Base-by-base conservation (phyloP, 2,329 filamentous ascomycete genomes). In the Ceratocystis cacaofunesta region DNA sequence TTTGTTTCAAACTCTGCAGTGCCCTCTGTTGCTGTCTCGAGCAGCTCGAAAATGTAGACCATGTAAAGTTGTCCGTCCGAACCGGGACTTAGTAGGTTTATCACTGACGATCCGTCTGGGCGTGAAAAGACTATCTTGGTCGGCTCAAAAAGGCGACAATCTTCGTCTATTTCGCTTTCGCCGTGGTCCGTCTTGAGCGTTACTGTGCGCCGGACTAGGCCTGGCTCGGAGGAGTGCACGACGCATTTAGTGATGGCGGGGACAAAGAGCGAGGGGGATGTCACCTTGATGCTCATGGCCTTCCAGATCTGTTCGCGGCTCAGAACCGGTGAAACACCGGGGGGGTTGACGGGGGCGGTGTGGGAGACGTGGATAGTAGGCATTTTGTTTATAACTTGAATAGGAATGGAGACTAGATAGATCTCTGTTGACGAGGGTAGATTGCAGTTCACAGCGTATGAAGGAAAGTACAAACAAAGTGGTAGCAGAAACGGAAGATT, bases 41-140 rank as follows among this genome's bases (percentile, higher is more conserved):
- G 69, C 72, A 73, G 73, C 30, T 71, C 70, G 68, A 75, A 75
- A 1, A 71, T 67, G 66, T 73, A 75, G 12, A 74, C 75, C 69
- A 75, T 67, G 58, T 69, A 72, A 41, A 75, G 60, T 30, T 73
- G 71, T 1, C 67, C 61, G 5, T 69, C 63, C 28, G 69, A 71
- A 62, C 7, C 73, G 71, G 17, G 60, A 30, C 57, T 70, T 69
- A 55, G 74, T 68, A 73, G 71, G 65, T 75, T 76, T 50, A 70
- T 67, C 19, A 75, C 70, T 57, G 68, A 70, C 58, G 70, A 72
- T 36, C 74, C 74, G 30, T 72, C 71, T 8, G 72, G 70, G 46
- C 73, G 69, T 43, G 55, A 55, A 64, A 73, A 75, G 57, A 73
- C 71, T 8, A 74, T 70, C n/a, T 71, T 68, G 64, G 66, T 68